A percentile compares a stretch with the other conserved stretches of the same genome.
Conservation (phyloP, 148 eudicot species). For the Arbutus unedo region DNA sequence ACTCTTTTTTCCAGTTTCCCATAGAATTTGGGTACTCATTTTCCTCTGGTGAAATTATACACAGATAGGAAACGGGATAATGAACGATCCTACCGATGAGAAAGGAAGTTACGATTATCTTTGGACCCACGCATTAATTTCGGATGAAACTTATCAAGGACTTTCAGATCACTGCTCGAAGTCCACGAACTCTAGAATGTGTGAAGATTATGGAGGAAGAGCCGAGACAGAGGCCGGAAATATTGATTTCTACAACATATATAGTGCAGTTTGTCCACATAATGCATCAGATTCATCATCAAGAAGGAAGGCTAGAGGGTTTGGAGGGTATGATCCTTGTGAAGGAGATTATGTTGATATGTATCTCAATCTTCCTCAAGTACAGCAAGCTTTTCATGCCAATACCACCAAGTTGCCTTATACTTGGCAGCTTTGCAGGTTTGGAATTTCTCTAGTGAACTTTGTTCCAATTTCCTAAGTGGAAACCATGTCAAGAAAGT, state of each 20-base stretch:
- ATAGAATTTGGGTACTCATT: not conserved
- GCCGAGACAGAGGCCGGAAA: constrained; percentile 17
- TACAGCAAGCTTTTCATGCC: constrained; percentile 28
- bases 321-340: constrained; percentile 24
- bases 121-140: constrained; percentile 29
- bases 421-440: constrained; percentile 29
- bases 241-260: constrained; percentile 25
- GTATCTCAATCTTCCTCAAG: constrained; percentile 28
- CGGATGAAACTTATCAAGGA: constrained; percentile 24
- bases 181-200: not conserved
- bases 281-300: constrained; percentile 5
- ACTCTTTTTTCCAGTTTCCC: not conserved
- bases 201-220: constrained; percentile 8
- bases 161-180: constrained; percentile 18
- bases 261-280: constrained; percentile 19
- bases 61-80: constrained; percentile 31
- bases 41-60: not conserved
- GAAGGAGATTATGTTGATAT: constrained; percentile 16
- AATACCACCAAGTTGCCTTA: constrained; percentile 24
- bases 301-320: not conserved
- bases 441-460: not conserved
- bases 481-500: too few relatives aligned
- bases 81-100: constrained; percentile 21
- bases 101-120: constrained; percentile 22
- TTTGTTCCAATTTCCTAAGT: not conserved